Evolutionary conservation across 768 basidiomycete genomes (phyloP), one percentile per base, ranked within the genome.

Genomic region (Lactarius trivialis): DNA sequence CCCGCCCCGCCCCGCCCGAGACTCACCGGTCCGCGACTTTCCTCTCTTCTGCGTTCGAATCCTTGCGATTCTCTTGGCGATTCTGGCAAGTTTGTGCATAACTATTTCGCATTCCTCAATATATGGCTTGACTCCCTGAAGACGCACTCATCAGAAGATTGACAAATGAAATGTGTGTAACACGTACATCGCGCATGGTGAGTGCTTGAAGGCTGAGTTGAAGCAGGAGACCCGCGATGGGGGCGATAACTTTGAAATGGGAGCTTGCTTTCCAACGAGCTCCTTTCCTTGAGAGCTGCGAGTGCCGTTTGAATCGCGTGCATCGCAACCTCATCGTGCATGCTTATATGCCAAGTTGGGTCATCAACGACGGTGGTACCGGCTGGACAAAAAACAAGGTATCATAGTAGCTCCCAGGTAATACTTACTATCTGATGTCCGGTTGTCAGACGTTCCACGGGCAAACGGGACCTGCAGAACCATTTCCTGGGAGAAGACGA

Each of bases 1-100:
- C 7, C 61, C 59, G 3, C 61, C 66, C 37, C 69, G 71, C 24
- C 50, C 69, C 7, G 8, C 21, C n/a, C n/a, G 43, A 21, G 43
- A 21, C n/a, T 11, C 21, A n/a, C n/a, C 12, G 43, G 43, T n/a
- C 21, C n/a, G n/a, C n/a, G n/a, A 21, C 21, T n/a, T 21, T 43
- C 43, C n/a, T 43, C 43, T 8, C n/a, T 43, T 19, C 2, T 21
- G 21, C 11, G n/a, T n/a, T 21, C 43, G 24, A 11, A 14, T n/a
- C n/a, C n/a, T 21, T 21, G 24, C 21, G 14, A 45, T 45, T 21
- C 21, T 45, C 43, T 6, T 14, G 11, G 43, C 43, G 5, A 45
- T 45, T 14, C 43, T 45, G 21, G 43, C 43, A 5, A 45, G 43
- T 45, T 45, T 45, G 21, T 14, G 11, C 36, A 36, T 36, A 1